These are phyloP conservation scores for Silene uniflora DNA, from an alignment of 148 eudicot species.

Conservation along the genomic window DNA sequence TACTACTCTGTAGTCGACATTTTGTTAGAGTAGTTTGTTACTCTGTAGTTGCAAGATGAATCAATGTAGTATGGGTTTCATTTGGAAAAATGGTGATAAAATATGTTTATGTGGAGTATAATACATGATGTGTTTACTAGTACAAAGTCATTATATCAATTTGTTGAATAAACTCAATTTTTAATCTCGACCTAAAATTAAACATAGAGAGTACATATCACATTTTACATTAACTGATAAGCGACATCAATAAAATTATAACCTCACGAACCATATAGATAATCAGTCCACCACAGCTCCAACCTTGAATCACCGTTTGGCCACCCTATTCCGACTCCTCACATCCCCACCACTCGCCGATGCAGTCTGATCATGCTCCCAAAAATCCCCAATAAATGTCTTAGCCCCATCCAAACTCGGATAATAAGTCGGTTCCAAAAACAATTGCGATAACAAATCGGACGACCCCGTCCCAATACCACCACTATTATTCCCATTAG, in stretches of 20 bases:
- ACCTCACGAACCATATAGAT: background rate
- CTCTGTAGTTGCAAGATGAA: background rate
- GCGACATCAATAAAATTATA: background rate
- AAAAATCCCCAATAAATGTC: constrained; percentile 67
- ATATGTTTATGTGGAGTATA: background rate
- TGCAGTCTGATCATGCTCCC: constrained; percentile 34
- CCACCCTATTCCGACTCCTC: background rate
- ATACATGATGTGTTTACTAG: constrained; percentile 3
- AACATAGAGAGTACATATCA: too few relatives aligned
- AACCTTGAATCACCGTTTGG: background rate
- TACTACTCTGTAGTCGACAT: too few relatives aligned
- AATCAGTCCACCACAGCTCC: background rate
- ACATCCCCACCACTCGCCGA: background rate
- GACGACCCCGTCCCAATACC: constrained; percentile 29
- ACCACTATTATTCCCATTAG: constrained; percentile 34
- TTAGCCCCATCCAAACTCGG: constrained; percentile 91
- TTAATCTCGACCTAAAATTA: background rate
- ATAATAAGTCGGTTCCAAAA: constrained; percentile 70
- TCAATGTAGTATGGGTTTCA: background rate
- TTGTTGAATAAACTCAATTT: background rate
- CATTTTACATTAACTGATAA: background rate
- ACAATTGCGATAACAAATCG: constrained; percentile 53
- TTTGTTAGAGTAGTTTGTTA: too few relatives aligned
- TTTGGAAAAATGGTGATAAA: background rate
- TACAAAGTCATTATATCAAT: background rate